Percentiles rank a stretch among this genome's conserved stretches.
Conservation (phyloP, 441 rosid species). For the Hura crepitans region DNA sequence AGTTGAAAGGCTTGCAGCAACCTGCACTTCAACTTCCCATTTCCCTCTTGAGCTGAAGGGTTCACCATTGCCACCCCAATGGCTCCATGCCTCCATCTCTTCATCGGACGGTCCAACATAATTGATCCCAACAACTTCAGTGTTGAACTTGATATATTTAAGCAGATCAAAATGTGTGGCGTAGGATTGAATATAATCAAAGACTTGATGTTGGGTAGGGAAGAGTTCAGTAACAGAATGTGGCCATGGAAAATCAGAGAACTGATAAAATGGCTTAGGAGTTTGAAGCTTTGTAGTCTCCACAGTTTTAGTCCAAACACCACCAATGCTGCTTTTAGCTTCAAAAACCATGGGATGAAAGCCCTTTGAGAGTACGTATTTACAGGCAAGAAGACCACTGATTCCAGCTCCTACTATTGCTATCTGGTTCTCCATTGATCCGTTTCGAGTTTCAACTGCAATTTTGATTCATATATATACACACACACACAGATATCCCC, state of each 20-base stretch:
- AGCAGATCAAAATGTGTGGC: slow-evolving; percentile 33
- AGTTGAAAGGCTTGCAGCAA: slow-evolving; percentile 11
- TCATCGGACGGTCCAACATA: slow-evolving; percentile 22
- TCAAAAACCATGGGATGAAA: slow-evolving; percentile 42
- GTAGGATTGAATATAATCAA: slow-evolving; percentile 34
- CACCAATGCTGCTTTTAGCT: slow-evolving; percentile 29
- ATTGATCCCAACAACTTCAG: slow-evolving; percentile 30
- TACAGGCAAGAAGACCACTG: slow-evolving; percentile 50
- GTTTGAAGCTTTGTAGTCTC: slow-evolving; percentile 43
- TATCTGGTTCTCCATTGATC: slow-evolving; percentile 12
- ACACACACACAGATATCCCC: too few relatives aligned
- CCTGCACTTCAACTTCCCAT: slow-evolving; percentile 30
- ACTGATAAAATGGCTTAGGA: slow-evolving; percentile 32
- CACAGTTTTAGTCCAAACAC: slow-evolving; percentile 40
- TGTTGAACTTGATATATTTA: slow-evolving; percentile 36
- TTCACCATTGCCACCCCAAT: slow-evolving; percentile 36
- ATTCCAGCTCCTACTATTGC: slow-evolving; percentile 42
- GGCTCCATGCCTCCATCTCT: slow-evolving; percentile 30
- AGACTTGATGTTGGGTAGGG: slow-evolving; percentile 30
- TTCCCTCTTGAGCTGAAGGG: slow-evolving; percentile 30
- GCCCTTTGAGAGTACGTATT: slow-evolving; percentile 38
- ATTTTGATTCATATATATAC: too few relatives aligned
- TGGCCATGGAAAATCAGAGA: slow-evolving; percentile 54
- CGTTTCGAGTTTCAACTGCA: background rate
- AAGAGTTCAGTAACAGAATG: slow-evolving; percentile 26